Base-by-base conservation (phyloP, 140 eudicot genomes). In the Erigeron philadelphicus region DNA sequence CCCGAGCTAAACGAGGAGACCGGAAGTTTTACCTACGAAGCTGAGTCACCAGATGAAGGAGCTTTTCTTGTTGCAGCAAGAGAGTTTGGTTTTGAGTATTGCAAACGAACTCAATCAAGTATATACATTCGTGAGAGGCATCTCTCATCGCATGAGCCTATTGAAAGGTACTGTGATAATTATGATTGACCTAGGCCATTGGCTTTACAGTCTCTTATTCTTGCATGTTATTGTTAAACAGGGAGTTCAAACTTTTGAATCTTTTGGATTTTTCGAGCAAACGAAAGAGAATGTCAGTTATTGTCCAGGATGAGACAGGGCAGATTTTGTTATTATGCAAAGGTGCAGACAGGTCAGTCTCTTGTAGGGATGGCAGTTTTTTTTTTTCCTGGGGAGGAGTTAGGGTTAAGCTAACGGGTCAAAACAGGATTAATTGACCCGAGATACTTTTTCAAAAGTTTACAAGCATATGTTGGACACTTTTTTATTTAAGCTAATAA, bases 281-380 rank as follows among this genome's bases (percentile, higher is more conserved):
- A 81, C 83, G 96, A 76, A 93, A 93, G 86, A 80, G 98, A 67
- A 93, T 93, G 98, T 88, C 98, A 44, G 95, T 93, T 17, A 85
- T 93, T 50, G 77, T 93, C 52, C 82, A 81, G 64, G 98, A 93
- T 68, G 96, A 86, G 72, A 68, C 76, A 45, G 96, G 95, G 12
- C 88, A 93, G 79, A 83, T 93, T 63, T 71, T 93, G 81, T 86
- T 93, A 73, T 73, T 93, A 11, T 93, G 98, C 84, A 93, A 93
- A 86, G 98, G 98, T n/a, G 96, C 98, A 60, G 98, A 93, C 95
- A 92, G 95, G 97, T 91, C 57, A 40, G 85, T 17, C 64, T 68
- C 70, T 64, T 58, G 12, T 31, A 52, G 18, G 38, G 7, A 23
- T 50, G 10, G 17, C 62, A 31, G 3, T 25, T 25, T 25, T 31